Conservation (phyloP, 345 rosid genomes). For the Bruguiera gymnorhiza region DNA sequence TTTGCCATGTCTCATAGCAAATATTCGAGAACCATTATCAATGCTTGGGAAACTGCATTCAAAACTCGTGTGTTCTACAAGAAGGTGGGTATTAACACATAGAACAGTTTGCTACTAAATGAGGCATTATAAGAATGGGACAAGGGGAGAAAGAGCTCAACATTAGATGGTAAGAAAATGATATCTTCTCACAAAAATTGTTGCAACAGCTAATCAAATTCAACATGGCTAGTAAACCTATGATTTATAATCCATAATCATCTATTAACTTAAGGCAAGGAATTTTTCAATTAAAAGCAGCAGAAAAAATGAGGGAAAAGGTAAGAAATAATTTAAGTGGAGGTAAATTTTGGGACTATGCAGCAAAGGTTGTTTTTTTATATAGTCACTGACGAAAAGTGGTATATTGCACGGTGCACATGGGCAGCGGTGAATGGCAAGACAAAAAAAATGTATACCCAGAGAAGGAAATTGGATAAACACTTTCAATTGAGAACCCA, state of each 20-base stretch:
- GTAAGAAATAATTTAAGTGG: not conserved
- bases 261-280: no score
- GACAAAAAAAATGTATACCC: not conserved
- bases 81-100: not conserved
- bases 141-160: not conserved
- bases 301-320: not conserved
- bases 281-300: not conserved
- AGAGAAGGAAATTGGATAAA: not conserved
- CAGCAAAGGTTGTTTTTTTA: not conserved
- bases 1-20: slow-evolving; percentile 80
- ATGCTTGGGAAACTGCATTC: slow-evolving; percentile 44
- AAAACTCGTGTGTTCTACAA: slow-evolving; percentile 44
- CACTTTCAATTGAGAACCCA: not conserved
- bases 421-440: not conserved
- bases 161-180: not conserved
- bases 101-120: not conserved
- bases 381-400: not conserved
- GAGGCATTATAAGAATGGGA: not conserved
- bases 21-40: slow-evolving; percentile 59
- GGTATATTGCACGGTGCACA: no score
- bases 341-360: not conserved
- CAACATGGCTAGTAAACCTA: no score
- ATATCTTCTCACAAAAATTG: no score
- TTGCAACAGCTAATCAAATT: no score
- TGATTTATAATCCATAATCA: no score